phyloP scores from a whole-genome alignment of 129 eudicot genomes.

The Oenanthe sinensis region DNA sequence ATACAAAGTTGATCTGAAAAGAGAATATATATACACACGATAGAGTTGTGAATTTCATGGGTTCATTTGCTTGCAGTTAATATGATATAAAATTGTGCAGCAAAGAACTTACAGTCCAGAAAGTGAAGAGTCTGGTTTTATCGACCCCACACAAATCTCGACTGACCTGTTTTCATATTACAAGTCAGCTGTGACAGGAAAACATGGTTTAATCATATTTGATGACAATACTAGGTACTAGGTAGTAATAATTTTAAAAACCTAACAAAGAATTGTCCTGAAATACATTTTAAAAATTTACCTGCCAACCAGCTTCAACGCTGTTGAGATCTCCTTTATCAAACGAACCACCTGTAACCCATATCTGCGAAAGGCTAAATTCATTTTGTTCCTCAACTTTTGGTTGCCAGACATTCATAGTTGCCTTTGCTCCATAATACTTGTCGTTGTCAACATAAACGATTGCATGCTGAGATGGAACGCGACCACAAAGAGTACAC shows the following conservation, averaged over 20 bases:
- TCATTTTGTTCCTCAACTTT: conserved; percentile 67
- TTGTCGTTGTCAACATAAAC: conserved; percentile 56
- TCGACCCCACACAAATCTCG: conserved; percentile 75
- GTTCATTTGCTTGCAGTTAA: background rate
- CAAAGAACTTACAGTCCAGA: conserved; percentile 81
- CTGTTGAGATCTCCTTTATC: conserved; percentile 61
- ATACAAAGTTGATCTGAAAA: background rate
- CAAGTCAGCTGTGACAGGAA: background rate
- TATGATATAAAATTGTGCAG: background rate
- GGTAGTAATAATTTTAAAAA: background rate
- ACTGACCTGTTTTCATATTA: conserved; percentile 48
- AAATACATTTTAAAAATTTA: background rate
- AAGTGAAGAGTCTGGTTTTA: conserved; percentile 82
- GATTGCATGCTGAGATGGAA: conserved; percentile 63
- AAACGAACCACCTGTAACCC: conserved; percentile 78
- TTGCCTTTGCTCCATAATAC: conserved; percentile 79
- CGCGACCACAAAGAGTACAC: background rate
- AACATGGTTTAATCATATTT: background rate
- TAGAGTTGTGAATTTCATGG: too few species aligned
- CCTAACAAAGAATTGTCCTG: background rate
- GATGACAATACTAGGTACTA: background rate
- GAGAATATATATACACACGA: too few species aligned
- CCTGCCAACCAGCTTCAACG: conserved; percentile 98
- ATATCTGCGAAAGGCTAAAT: conserved; percentile 76
- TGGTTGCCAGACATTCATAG: conserved; percentile 86